A percentile compares a stretch with the other conserved stretches of the same genome.
Conservation (phyloP, 78 protist species). For the Dictyostelium firmibasis region DNA sequence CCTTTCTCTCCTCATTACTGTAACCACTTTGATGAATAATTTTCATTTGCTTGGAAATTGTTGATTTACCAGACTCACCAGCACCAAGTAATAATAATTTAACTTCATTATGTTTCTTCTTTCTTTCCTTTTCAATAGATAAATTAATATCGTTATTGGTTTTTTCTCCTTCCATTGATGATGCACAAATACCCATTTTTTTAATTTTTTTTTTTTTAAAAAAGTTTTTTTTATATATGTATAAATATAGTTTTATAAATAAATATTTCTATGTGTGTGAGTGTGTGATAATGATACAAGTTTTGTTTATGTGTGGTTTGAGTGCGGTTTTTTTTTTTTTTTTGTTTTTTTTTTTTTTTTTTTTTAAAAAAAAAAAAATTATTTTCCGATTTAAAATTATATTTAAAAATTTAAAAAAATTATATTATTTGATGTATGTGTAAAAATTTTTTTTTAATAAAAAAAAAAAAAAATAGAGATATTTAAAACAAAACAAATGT, state of each 20-base stretch:
- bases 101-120: constrained; percentile 76
- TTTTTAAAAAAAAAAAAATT: not conserved
- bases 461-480: not conserved
- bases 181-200: constrained; percentile 75
- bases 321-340: not conserved
- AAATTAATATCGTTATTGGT: constrained; percentile 56
- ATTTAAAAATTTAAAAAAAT: not conserved
- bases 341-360: not conserved
- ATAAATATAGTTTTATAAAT: not conserved
- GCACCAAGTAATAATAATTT: constrained; percentile 79
- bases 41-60: constrained; percentile 91
- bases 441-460: not conserved
- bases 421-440: not conserved
- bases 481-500: not conserved
- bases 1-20: constrained; percentile 75
- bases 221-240: not conserved
- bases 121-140: constrained; percentile 74
- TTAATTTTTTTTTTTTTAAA: not conserved
- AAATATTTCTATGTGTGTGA: not conserved
- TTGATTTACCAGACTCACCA: constrained; percentile 90
- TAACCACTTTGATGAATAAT: constrained; percentile 86
- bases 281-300: not conserved
- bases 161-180: constrained; percentile 39
- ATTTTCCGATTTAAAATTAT: not conserved
- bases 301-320: not conserved